Evolutionary conservation across 768 basidiomycete genomes (phyloP).

Genomic region (Mycena capillaripes): DNA sequence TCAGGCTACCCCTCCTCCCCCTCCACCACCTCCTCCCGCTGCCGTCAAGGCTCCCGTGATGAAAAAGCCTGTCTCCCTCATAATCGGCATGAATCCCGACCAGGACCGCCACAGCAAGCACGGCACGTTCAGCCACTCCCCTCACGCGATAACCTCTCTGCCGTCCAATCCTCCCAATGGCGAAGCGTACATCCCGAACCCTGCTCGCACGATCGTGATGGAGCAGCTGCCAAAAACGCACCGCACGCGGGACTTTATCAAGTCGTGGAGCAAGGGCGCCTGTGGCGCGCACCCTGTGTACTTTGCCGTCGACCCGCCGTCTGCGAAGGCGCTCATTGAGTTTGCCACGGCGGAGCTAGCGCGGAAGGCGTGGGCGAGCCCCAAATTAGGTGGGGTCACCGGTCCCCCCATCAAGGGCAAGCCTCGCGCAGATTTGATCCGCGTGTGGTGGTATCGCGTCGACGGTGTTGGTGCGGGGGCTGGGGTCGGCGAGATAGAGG

Average conservation of each 20-base stretch:
- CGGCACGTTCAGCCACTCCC: slow-evolving; percentile 56
- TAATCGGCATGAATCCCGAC: slow-evolving; percentile 64
- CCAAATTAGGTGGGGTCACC: slow-evolving; percentile 52
- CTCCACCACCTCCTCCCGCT: slow-evolving; percentile 30
- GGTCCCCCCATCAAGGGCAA: slow-evolving; percentile 58
- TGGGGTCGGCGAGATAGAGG: slow-evolving; percentile 62
- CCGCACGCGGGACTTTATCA: slow-evolving; percentile 57
- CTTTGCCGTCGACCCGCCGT: slow-evolving; percentile 56
- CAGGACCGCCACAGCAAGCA: slow-evolving; percentile 60
- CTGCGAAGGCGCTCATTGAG: slow-evolving; percentile 65
- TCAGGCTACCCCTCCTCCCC: slow-evolving; percentile 32
- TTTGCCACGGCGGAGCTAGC: slow-evolving; percentile 62
- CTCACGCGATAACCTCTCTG: slow-evolving; percentile 37
- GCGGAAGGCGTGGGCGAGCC: slow-evolving; percentile 63
- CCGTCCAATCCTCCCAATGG: background rate
- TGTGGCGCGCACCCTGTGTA: slow-evolving; percentile 55
- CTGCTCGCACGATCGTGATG: slow-evolving; percentile 67
- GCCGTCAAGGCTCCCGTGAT: background rate
- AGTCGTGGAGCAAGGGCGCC: slow-evolving; percentile 55
- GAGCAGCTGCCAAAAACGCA: slow-evolving; percentile 67
- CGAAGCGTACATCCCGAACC: slow-evolving; percentile 57
- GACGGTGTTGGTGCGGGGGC: slow-evolving; percentile 55
- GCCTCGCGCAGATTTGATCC: slow-evolving; percentile 59
- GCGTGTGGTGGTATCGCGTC: slow-evolving; percentile 65
- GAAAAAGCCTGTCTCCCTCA: slow-evolving; percentile 32